Base-by-base conservation (phyloP, 2,329 filamentous ascomycete species). In the Anisogramma anomala region DNA sequence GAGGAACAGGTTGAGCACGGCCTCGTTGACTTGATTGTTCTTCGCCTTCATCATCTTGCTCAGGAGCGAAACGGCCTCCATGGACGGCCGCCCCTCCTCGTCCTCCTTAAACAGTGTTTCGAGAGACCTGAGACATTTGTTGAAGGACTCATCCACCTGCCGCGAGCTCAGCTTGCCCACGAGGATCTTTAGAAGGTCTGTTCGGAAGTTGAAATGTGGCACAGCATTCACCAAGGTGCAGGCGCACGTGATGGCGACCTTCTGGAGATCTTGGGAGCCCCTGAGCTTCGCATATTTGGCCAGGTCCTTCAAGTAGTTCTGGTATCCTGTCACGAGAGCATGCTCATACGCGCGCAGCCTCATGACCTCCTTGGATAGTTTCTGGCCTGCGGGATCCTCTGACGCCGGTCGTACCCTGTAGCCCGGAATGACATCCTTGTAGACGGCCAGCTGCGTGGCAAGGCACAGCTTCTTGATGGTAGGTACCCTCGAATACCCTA, bases 181-280 rank as follows among this genome's bases (percentile, higher is more conserved):
- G 11, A 98, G 58, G 43, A 96, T 89, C 60, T 84, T 86, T 47
- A 98, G 65, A 39, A 98, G 67, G 39, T 98, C 89, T 36, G 71
- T 74, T 30, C 91, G 81, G 61, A 94, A 95, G 67, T 98, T 98
- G 75, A 98, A 98, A 65, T 98, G 93, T 3, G 91, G 85, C 1
- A 95, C 87, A 2, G 82, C 71, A 15, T 75, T 76, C 30, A 96
- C 63, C 13, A 98, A 71, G 22, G 74, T 82, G 61, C 87, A 94
- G 2, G 83, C 81, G 57, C 91, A 98, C 32, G 78, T 81, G 43
- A 94, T 80, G 3, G 91, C 89, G 19, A 94, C 72, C 39, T 71
- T 82, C 6, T 79, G 74, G 18, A 95, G 58, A 41, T 62, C 69
- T 41, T 67, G 64, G 0, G 52, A 43, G 52, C 60, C 48, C 49